These are phyloP conservation scores for Penicillium cosmopolitanum DNA, from an alignment of 495 filamentous ascomycete species.

Conservation along the genomic window DNA sequence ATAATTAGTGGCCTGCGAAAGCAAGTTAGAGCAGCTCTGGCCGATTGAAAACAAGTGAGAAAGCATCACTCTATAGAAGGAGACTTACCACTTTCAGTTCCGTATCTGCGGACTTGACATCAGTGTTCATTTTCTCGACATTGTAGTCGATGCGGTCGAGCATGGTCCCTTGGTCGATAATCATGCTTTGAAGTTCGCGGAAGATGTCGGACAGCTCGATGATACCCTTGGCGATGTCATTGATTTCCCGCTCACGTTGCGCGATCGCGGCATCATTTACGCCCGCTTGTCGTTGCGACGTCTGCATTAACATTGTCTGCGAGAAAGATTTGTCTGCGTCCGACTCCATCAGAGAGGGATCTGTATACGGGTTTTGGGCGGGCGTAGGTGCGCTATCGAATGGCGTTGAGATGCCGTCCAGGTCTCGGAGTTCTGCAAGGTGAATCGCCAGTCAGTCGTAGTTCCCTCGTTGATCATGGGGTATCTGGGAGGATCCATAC, in stretches of 20 bases:
- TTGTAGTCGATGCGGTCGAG: constrained; percentile 98
- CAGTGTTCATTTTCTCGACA: constrained; percentile 85
- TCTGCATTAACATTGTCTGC: constrained; percentile 81
- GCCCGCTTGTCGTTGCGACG: constrained; percentile 66
- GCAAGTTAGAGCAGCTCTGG: background rate
- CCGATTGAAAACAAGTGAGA: background rate
- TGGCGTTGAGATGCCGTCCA: constrained; percentile 66
- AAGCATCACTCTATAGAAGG: background rate
- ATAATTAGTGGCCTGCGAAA: constrained; percentile 70
- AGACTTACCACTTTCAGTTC: constrained; percentile 78
- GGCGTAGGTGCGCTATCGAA: constrained; percentile 69
- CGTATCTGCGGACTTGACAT: constrained; percentile 90
- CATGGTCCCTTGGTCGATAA: constrained; percentile 98
- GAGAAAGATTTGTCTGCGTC: constrained; percentile 92
- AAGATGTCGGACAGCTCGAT: constrained; percentile 97
- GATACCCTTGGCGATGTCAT: constrained; percentile 95
- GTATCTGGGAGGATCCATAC: constrained; percentile 48
- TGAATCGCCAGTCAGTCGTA: background rate
- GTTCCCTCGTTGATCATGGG: background rate
- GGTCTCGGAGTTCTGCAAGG: constrained; percentile 75
- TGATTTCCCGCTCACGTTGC: constrained; percentile 96
- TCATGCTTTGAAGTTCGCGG: constrained; percentile 92
- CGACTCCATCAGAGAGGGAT: constrained; percentile 85
- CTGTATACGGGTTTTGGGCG: constrained; percentile 65
- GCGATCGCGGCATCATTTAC: constrained; percentile 84